Evolutionary conservation across 768 basidiomycete genomes (phyloP), one percentile per base, ranked within the genome.

Genomic region (Amanita molliuscula): DNA sequence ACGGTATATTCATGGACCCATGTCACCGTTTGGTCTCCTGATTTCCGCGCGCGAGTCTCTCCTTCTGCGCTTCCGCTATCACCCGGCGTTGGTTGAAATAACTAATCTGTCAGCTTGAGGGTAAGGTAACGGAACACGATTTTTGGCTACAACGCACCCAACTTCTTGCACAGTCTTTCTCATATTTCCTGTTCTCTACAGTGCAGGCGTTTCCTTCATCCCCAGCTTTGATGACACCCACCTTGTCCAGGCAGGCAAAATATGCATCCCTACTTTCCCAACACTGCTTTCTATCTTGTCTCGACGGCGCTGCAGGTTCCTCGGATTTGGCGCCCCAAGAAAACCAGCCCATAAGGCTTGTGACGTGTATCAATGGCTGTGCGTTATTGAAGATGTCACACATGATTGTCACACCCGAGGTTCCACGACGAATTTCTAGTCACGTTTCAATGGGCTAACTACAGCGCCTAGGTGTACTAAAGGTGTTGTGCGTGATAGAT

Each of bases 11-110:
- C 7, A 7, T 21, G 18, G 8, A 31, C 16, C 35, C n/a, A 52
- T 57, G 67, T 38, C 65, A 52, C 34, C 64, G 65, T 47, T 67
- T 64, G 11, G 58, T 60, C 53, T 71, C 67, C 20, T 63, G 62
- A 48, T 61, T 64, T 5, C 67, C 69, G 52, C 71, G 71, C 15
- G 76, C 76, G 26, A 88, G 73, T 47, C 83, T 68, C 35, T 81
- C 79, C 59, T 83, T 87, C 65, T 90, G 88, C 50, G 81, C 79
- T 53, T 85, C 87, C 7, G 80, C 85, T 46, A 93, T 76, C 31
- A 89, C 77, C 47, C 93, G 75, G 31, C 92, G 80, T 62, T 90
- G 87, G 69, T 96, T 95, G 61, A 97, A 96, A 64, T 97, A 95
- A 23, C 88, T 88, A 58, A 97, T 84, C 94, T 97, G 56, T 15